A percentile compares a stretch with the other conserved stretches of the same genome.
Conservation (phyloP, 192 early-diverging fungal species). For the Cladochytrium replicatum region DNA sequence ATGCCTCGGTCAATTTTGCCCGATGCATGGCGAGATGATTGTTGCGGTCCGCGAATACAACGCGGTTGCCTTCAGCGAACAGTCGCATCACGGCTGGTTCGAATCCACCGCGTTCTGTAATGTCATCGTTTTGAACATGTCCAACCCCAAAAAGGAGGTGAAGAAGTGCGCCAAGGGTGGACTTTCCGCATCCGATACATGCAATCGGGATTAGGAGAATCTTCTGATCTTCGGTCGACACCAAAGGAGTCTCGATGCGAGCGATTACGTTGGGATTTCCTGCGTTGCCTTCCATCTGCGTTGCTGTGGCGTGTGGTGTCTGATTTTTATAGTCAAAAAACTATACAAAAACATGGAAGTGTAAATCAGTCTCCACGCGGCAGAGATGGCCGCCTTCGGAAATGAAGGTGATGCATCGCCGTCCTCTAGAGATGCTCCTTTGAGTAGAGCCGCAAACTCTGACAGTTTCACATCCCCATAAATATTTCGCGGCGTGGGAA, state of each 20-base stretch:
- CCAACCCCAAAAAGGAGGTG: constrained; percentile 26
- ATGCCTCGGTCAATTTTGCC: constrained; percentile 29
- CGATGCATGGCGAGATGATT: constrained; percentile 56
- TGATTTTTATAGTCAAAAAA: too few relatives aligned
- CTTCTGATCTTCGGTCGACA: constrained; percentile 16
- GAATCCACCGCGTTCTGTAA: constrained; percentile 63
- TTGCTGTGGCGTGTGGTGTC: too few relatives aligned
- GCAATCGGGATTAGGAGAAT: constrained; percentile 60
- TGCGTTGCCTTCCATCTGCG: too few relatives aligned
- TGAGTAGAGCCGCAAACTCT: too few relatives aligned
- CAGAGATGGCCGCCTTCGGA: too few relatives aligned
- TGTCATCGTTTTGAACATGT: constrained; percentile 78
- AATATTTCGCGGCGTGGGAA: constrained; percentile 27
- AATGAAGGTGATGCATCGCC: too few relatives aligned
- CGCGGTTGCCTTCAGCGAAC: constrained; percentile 36
- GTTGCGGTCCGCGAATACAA: constrained; percentile 76
- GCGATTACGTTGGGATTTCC: too few relatives aligned
- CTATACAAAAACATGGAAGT: too few relatives aligned
- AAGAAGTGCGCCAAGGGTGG: constrained; percentile 24
- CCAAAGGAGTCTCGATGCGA: too few relatives aligned
- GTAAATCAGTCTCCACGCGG: too few relatives aligned
- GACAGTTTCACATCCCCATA: constrained; percentile 25
- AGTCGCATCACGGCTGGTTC: constrained; percentile 40
- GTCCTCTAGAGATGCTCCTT: too few relatives aligned
- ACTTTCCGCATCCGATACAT: constrained; percentile 69